Evolutionary conservation across 371 early-diverging fungal genomes (phyloP), one percentile per base, ranked within the genome.

Genomic region (Lichtheimia corymbifera): DNA sequence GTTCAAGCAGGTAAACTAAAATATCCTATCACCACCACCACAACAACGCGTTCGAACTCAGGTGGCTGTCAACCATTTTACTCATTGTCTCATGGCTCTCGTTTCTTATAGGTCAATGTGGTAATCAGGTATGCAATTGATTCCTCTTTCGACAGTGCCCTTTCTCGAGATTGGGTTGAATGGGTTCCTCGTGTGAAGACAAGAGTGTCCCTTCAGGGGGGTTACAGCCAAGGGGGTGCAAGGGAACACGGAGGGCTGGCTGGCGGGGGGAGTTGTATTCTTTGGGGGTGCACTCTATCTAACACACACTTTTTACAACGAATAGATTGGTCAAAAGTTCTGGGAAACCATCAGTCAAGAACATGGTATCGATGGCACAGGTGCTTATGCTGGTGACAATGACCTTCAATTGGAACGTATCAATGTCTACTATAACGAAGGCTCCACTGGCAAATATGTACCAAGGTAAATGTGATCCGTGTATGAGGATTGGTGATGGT

Each of bases 391-490:
- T 58, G 97, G 95, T 27, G 86, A 87, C 72, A 86, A 90, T 60
- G 91, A 89, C 70, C 79, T 88, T 61, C 97, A 98, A 82, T 85
- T 96, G 47, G 97, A 97, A 83, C 28, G 85, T 74, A 71, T 86
- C 85, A 96, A 94, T 63, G 98, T 98, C 62, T 98, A 97, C 88
- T 99, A 93, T 82, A 96, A 94, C 79, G 96, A 97, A 77, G 91
- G 92, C 43, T 70, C 76, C 59, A 77, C 80, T 61, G 85, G 82
- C 71, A 91, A 92, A 75, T 93, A 92, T 59, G 88, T 88, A 50
- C 98, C 69, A 93, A 97, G 91, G 97, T 95, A 89, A 22, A 22
- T 22, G 22, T 22, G 22, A 22, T 22, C 22, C 22, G 2, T 22
- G 22, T 22, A n/a, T 22, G 2, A 22, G 51, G n/a, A 35, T 35